Evolutionary conservation across 257 asterid genomes (phyloP), one percentile per base, ranked within the genome.

Genomic region (Solanum ossicruentum): DNA sequence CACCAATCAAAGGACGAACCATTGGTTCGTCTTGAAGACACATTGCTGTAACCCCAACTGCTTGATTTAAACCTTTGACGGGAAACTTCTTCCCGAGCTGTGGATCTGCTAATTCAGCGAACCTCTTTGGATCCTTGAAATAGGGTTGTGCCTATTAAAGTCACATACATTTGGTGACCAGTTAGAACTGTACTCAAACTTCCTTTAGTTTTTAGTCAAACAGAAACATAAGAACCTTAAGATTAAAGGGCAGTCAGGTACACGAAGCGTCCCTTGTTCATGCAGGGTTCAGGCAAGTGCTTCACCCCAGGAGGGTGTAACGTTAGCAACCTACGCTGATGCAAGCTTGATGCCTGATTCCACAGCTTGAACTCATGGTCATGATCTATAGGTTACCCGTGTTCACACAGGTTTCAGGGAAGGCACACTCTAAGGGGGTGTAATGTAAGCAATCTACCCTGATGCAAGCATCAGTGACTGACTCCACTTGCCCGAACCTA

Each of bases 1-100:
- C 98, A 9, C 90, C 88, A 82, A 93, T 91, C 86, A 92, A 88
- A 28, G 98, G 98, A 4, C 98, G 94, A 0, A 94, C 97, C 12
- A 81, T 54, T 3, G 98, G 95, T 73, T 94, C 96, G 18, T 94
- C 98, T 85, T 93, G 97, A 18, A 94, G 90, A 81, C 98, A 94
- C 98, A 94, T 94, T 23, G 98, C 97, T 23, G 96, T 94, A 7
- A 94, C 90, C 61, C 97, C 98, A 18, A 94, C 93, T 0, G 93
- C 97, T 86, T 94, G 98, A 78, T 94, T 93, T 81, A 94, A 88
- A 85, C 98, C 87, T 60, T 90, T 91, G 15, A 89, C 85, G 0
- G 93, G 87, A 67, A 88, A 92, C 32, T 71, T 87, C 23, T 85
- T 86, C 43, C 81, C 84, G 6, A 94, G 95, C 2, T 84, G 91